A percentile compares a stretch with the other conserved stretches of the same genome.
These are phyloP conservation scores for Epichloe aotearoae DNA, from an alignment of 2,329 filamentous ascomycete genomes.

Conservation along the genomic window DNA sequence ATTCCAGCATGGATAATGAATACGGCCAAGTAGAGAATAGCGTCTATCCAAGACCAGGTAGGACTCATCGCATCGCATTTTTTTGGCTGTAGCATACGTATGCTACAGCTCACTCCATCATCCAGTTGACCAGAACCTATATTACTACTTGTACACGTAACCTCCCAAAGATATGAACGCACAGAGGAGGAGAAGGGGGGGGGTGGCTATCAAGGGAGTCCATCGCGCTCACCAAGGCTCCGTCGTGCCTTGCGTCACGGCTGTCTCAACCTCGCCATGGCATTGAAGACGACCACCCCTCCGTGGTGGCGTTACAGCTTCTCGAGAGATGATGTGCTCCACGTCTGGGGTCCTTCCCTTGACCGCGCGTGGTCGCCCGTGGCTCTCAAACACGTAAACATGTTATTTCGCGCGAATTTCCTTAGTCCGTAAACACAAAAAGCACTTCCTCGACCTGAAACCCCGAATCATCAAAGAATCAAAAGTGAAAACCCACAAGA, in stretches of 20 bases:
- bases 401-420: slow-evolving; percentile 1
- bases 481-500: slow-evolving; percentile 4
- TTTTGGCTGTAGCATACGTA: background rate
- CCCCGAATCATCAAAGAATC: background rate
- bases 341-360: background rate
- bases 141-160: slow-evolving; percentile 5
- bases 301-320: background rate
- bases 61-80: background rate
- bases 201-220: background rate
- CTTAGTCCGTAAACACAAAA: slow-evolving; percentile 1
- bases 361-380: background rate
- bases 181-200: background rate
- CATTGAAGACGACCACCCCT: background rate
- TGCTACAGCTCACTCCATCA: background rate
- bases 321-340: background rate
- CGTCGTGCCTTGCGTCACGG: background rate
- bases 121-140: slow-evolving; percentile 1
- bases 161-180: background rate
- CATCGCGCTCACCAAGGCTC: background rate
- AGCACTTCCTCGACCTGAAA: slow-evolving; percentile 1
- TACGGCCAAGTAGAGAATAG: no score
- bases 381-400: background rate
- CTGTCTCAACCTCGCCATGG: background rate
- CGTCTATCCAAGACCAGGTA: background rate
- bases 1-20: no score